Evolutionary conservation across 192 early-diverging fungal species (phyloP).

Genomic region (Mortierella hygrophila): DNA sequence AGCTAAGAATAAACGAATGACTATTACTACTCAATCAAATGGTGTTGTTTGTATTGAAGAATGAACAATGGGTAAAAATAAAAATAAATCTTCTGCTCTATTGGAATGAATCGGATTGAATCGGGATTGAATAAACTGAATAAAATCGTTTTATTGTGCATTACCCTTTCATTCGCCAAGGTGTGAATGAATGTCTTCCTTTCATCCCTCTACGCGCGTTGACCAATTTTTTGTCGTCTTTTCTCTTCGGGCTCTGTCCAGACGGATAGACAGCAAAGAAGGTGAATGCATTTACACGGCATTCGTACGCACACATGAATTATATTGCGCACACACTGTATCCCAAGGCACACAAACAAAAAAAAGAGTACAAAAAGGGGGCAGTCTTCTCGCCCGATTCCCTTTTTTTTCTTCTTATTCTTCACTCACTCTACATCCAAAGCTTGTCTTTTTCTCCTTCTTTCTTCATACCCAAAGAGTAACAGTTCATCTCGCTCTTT

Average conservation of each 20-base stretch:
- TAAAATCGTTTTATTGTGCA: no score
- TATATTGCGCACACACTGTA: not conserved
- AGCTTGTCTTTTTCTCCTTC: not conserved
- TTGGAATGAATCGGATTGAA: conserved; percentile 6
- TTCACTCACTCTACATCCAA: not conserved
- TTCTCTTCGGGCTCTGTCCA: not conserved
- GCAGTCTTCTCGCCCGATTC: conserved; percentile 6
- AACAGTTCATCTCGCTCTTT: not conserved
- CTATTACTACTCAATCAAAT: not conserved
- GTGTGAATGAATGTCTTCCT: not conserved
- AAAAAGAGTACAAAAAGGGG: conserved; percentile 44
- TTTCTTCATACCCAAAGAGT: conserved; percentile 1
- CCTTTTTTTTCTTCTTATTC: conserved; percentile 17
- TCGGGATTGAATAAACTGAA: not conserved
- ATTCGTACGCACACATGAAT: not conserved
- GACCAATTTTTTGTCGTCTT: not conserved
- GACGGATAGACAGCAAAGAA: not conserved
- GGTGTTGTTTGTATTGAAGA: not conserved
- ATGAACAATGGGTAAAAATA: conserved; percentile 8
- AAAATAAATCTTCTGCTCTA: not conserved
- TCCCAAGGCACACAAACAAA: not conserved
- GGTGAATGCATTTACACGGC: not conserved
- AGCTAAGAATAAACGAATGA: not conserved
- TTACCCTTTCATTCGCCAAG: not conserved
- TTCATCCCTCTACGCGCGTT: not conserved